Base-by-base conservation (phyloP, 805 yeast genomes). In the Kazachstania viticola region DNA sequence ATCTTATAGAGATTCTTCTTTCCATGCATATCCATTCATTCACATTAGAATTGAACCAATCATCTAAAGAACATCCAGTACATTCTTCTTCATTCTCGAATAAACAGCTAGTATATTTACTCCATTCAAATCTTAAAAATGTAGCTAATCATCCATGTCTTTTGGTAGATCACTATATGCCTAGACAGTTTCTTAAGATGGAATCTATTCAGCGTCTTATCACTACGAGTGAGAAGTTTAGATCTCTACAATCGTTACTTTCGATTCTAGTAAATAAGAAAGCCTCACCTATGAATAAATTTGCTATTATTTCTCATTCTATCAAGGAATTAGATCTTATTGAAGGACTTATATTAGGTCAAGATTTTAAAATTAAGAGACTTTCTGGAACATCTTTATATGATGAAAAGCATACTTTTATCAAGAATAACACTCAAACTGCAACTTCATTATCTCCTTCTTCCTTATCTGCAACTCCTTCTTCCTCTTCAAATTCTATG, bases 341-440 rank as follows among this genome's bases (percentile, higher is more conserved):
- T 5, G 96, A 85, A 52, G 80, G 87, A 0, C 63, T 79, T 28
- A 48, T 84, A 11, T 61, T 79, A n/a, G 95, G 95, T 2, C 73
- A 81, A 45, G 61, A 62, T 23, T 54, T 82, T 24, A 66, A 68
- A 38, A 79, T 79, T 46, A 67, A 67, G 37, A 69, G 94, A 42
- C 69, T 77, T 43, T 72, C 84, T 16, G 82, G 83, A 12, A 64
- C 73, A 1, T 69, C 77, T 14, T 53, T 78, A 16, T 69, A 64
- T 40, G 73, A 69, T 21, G 51, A 51, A 31, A 46, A 44, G 27
- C 48, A 45, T 29, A 32, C 32, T 17, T 44, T 36, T 25, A 26
- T 19, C 25, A 29, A 21, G 32, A 19, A 19, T 11, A 19, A 19
- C 22, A n/a, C n/a, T n/a, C n/a, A n/a, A n/a, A n/a, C n/a, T n/a